Base-by-base conservation (phyloP, 192 early-diverging fungal genomes). In the Entomortierella parvispora region DNA sequence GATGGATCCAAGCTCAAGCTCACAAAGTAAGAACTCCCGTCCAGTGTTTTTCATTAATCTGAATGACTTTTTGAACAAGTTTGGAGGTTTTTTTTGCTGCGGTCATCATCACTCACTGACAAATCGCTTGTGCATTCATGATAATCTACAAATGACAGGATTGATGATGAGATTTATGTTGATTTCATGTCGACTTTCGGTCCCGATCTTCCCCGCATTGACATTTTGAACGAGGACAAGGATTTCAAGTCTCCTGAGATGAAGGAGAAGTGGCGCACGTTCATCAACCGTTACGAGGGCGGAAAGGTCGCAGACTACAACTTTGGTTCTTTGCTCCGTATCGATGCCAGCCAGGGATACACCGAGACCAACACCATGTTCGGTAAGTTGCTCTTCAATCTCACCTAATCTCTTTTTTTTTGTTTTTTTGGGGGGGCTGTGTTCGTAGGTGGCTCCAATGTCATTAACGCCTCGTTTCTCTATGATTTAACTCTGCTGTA, bases 221-320 rank as follows among this genome's bases (percentile, higher is more conserved):
- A 92, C 58, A 82, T 95, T 2, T 75, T 98, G 57, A 80, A 95
- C 49, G 93, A 95, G 62, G 79, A 87, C 7, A 77, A 63, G 49
- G 87, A 92, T 33, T 96, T 98, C 86, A 96, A 97, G 86, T 84
- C 90, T 7, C 82, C 87, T 17, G 80, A 80, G 43, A 85, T 90
- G 65, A 98, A 98, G 81, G 91, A 86, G 29, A 91, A 92, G 70
- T 98, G 96, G 96, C 87, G 96, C 65, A 71, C 85, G 31, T 97
- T 93, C 67, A 92, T 96, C 62, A 92, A 83, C 81, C 88, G 91
- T 81, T 97, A 93, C 80, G 94, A 98, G 68, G 89, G 90, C 26
- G 74, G 74, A 47, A 82, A 84, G 40, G 90, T 98, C n/a, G 83
- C 87, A 52, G 96, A 98, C 68, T 96, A 84, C 78, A 98, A 97